Conservation (phyloP, 2,329 filamentous ascomycete genomes). For the Fusarium tricinctum region DNA sequence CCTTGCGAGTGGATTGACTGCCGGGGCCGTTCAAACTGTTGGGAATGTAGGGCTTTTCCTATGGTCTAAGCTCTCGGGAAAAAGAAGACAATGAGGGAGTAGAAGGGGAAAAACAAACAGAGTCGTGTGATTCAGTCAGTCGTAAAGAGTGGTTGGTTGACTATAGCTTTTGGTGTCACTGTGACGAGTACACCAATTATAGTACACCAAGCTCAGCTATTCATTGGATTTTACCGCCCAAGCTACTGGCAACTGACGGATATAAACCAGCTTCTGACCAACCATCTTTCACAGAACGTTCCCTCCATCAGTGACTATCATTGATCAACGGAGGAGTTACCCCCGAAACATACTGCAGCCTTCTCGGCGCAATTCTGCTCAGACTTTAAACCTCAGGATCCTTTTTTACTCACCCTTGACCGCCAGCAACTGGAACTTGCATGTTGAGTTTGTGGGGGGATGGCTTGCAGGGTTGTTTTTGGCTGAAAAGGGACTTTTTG, state of each 20-base stretch:
- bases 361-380: slow-evolving; percentile 1
- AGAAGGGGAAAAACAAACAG: too few relatives aligned
- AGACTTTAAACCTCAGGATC: background rate
- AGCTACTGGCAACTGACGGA: slow-evolving; percentile 9
- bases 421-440: slow-evolving; percentile 7
- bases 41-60: slow-evolving; percentile 20
- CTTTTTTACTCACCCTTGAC: slow-evolving; percentile 7
- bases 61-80: background rate
- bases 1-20: slow-evolving; percentile 7
- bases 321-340: slow-evolving; percentile 8
- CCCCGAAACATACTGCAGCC: slow-evolving; percentile 11
- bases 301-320: slow-evolving; percentile 11
- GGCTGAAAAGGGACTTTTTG: slow-evolving; percentile 20
- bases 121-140: slow-evolving; percentile 13
- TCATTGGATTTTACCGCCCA: slow-evolving; percentile 16
- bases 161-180: slow-evolving; percentile 13
- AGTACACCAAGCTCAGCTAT: slow-evolving; percentile 13
- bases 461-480: background rate
- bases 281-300: slow-evolving; percentile 35
- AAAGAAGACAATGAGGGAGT: background rate
- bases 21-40: slow-evolving; percentile 28
- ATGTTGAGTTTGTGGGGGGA: background rate
- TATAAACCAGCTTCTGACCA: slow-evolving; percentile 16
- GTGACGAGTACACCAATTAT: slow-evolving; percentile 30
- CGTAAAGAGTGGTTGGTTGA: slow-evolving; percentile 15